phyloP scores from a whole-genome alignment of 306 rosid species.

The Prunus fruticosa region DNA sequence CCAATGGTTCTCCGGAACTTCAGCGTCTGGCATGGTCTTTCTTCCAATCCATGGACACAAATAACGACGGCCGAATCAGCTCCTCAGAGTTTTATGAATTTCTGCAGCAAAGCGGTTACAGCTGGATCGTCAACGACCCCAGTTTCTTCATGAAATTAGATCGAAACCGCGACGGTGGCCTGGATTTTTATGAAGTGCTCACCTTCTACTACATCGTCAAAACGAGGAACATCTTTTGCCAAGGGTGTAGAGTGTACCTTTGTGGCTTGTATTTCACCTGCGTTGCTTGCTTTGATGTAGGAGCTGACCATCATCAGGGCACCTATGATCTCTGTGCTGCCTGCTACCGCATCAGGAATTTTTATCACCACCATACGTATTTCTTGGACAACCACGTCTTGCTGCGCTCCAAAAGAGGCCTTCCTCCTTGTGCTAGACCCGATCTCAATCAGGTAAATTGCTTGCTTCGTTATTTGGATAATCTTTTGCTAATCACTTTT shows the following conservation, averaged over 20 bases:
- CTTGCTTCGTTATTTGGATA: too few species aligned
- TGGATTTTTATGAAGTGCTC: constrained; percentile 17
- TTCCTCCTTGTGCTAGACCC: constrained; percentile 1
- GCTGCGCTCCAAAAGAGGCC: constrained; percentile 21
- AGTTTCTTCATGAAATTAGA: neutral
- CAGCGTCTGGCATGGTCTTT: neutral
- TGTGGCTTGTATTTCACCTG: constrained; percentile 16
- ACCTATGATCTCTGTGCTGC: constrained; percentile 5
- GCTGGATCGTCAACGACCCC: neutral
- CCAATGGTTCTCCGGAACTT: neutral
- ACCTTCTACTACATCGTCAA: constrained; percentile 20
- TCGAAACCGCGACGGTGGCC: neutral
- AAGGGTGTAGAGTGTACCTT: neutral
- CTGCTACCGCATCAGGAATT: neutral
- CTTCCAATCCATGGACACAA: constrained; percentile 12
- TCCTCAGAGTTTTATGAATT: neutral
- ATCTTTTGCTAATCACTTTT: too few species aligned
- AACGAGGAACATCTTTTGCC: constrained; percentile 6
- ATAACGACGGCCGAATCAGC: constrained; percentile 9
- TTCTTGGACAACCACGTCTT: constrained; percentile 16
- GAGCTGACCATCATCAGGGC: neutral
- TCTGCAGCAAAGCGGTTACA: neutral
- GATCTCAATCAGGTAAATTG: neutral
- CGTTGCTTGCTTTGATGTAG: neutral
- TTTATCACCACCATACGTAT: constrained; percentile 3